Percentiles rank a stretch among this genome's conserved stretches.
Conservation (phyloP, 2,329 filamentous ascomycete species). For the Bipolaris zeicola region DNA sequence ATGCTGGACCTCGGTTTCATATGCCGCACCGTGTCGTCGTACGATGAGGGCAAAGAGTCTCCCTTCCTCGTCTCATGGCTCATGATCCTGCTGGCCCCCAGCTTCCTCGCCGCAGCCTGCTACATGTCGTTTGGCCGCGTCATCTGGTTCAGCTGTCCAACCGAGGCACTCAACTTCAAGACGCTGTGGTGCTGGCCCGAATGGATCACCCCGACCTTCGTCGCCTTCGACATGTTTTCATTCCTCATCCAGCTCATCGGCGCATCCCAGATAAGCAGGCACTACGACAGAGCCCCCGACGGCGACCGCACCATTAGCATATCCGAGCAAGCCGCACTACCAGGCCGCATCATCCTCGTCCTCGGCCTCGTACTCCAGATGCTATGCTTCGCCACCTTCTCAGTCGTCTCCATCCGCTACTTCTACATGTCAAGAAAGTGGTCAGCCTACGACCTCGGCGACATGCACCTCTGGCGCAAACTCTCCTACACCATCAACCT, state of each 20-base stretch:
- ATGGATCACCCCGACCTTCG: constrained; percentile 57
- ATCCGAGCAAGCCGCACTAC: constrained; percentile 35
- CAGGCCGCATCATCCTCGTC: constrained; percentile 49
- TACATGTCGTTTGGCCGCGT: constrained; percentile 58
- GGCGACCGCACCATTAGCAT: constrained; percentile 50
- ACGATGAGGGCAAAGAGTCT: constrained; percentile 36
- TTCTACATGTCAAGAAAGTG: constrained; percentile 40
- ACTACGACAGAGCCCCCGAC: constrained; percentile 39
- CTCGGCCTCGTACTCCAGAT: constrained; percentile 58
- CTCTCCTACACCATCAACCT: constrained; percentile 44
- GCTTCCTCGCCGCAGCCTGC: constrained; percentile 57
- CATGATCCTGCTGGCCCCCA: constrained; percentile 56
- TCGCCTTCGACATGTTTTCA: constrained; percentile 55
- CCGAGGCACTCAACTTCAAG: constrained; percentile 49
- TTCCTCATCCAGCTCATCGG: constrained; percentile 55
- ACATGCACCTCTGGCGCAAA: constrained; percentile 45
- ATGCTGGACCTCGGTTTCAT: constrained; percentile 61
- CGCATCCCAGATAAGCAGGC: constrained; percentile 51
- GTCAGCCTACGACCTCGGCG: constrained; percentile 41
- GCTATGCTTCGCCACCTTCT: constrained; percentile 58
- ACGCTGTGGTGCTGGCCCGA: constrained; percentile 51
- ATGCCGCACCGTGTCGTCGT: constrained; percentile 53
- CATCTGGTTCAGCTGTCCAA: constrained; percentile 49
- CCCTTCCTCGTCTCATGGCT: constrained; percentile 52
- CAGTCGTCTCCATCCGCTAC: constrained; percentile 45